Base-by-base conservation (phyloP, 768 basidiomycete genomes). In the Macrocybe gigantea region DNA sequence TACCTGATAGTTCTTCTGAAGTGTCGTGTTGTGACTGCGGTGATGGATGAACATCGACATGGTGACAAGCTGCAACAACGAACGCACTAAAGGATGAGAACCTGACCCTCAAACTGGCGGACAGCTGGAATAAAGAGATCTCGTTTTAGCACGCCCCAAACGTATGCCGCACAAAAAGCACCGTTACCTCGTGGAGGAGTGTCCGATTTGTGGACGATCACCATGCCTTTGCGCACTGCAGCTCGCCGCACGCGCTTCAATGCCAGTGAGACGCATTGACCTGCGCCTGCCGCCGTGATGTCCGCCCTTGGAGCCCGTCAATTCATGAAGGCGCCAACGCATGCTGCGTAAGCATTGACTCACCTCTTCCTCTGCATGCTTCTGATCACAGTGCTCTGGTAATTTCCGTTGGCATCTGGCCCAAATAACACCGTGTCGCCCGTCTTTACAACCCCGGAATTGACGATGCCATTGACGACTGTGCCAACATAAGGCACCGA, bases 351-450 rank as follows among this genome's bases (percentile, higher is more conserved):
- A 3, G 22, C 1, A 13, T 41, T 22, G 33, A 60, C 74, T 33
- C 41, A 86, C 88, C 89, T 70, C 65, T 97, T 99, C 49, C 94
- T 79, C 67, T 98, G 94, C 69, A 99, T 99, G 55, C 83, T 88
- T 71, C 89, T 92, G 52, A 99, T 71, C 7, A 82, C 70, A 0
- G 89, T 89, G 35, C 78, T 75, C 52, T 83, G 79, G 64, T 85
- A 98, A 57, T 88, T 84, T 2, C 95, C 95, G 45, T 93, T 90
- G 0, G 89, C 80, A 62, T 99, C 96, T 1, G 96, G 96, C 1
- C 95, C 96, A 41, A 96, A 70, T 14, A 92, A 65, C 29, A 95
- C 80, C 1, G 82, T 62, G 59, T 98, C 93, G 22, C 92, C 93
- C 5, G 83, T 76, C 62, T 85, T 87, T 48, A 87, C 67, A 35